phyloP scores from a whole-genome alignment of 2,329 filamentous ascomycete genomes.

The Talaromyces amestolkiae region DNA sequence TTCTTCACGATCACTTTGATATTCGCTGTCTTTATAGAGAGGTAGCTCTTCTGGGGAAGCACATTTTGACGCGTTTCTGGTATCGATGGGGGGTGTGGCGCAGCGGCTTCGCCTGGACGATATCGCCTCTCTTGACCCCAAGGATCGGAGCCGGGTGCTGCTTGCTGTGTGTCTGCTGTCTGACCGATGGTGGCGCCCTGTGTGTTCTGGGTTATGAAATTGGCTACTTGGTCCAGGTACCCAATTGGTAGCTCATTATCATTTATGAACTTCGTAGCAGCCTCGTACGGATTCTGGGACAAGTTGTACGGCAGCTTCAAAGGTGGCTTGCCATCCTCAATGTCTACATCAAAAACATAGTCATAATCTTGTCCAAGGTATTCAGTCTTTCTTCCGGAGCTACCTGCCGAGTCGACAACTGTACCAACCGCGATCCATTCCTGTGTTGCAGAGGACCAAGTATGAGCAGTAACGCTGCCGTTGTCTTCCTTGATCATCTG shows the following conservation, averaged over 20 bases:
- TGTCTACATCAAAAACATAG: slow-evolving; percentile 94
- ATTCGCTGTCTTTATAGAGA: slow-evolving; percentile 74
- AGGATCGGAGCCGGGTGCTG: slow-evolving; percentile 60
- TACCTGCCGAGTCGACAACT: slow-evolving; percentile 84
- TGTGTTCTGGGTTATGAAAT: slow-evolving; percentile 89
- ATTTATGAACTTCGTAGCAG: slow-evolving; percentile 83
- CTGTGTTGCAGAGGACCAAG: slow-evolving; percentile 71
- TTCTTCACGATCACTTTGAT: slow-evolving; percentile 70
- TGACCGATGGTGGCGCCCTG: slow-evolving; percentile 80
- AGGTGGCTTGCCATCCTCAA: slow-evolving; percentile 88
- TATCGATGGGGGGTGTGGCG: slow-evolving; percentile 23
- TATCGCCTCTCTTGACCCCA: slow-evolving; percentile 78
- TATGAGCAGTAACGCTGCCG: slow-evolving; percentile 79
- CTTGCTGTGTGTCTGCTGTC: slow-evolving; percentile 43
- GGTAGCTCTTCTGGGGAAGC: slow-evolving; percentile 75
- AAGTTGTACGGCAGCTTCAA: slow-evolving; percentile 93
- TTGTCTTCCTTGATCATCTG: slow-evolving; percentile 84
- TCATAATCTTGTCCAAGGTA: slow-evolving; percentile 88
- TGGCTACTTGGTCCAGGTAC: slow-evolving; percentile 87
- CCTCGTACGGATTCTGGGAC: slow-evolving; percentile 87
- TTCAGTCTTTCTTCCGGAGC: slow-evolving; percentile 72
- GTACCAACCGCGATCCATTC: slow-evolving; percentile 91
- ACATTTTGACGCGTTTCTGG: slow-evolving; percentile 52
- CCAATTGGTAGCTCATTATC: slow-evolving; percentile 83
- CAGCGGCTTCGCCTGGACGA: slow-evolving; percentile 64